Evolutionary conservation across 768 basidiomycete species (phyloP), one percentile per base, ranked within the genome.

Genomic region (Harrya chromipes): DNA sequence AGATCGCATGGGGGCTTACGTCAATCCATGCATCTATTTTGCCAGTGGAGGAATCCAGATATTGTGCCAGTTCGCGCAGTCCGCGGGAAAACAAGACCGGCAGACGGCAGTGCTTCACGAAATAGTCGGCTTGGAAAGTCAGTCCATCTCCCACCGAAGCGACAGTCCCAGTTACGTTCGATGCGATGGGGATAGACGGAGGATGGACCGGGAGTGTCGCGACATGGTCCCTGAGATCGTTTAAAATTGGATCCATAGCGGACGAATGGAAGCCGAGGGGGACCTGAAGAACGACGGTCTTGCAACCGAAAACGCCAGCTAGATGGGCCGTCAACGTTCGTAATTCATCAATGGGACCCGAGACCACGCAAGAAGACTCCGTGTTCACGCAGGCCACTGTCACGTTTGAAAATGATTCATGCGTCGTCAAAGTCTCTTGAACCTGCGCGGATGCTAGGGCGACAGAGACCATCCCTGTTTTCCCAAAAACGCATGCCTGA

Each of bases 181-280:
- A 87, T n/a, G 81, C 68, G 35, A 87, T 66, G 0, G 84, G 80
- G 36, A 89, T 72, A 0, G 64, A 70, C 0, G 86, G 83, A 2
- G 81, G 54, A 16, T 61, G 65, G 35, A 81, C 54, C 0, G 63
- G 59, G 31, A 80, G 57, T 6, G 57, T 62, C 10, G 56, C 59
- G 11, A 76, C 74, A 4, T 81, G 53, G 0, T 54, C 54, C 31
- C 62, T 67, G 26, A 88, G 73, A 40, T 77, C 77, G n/a, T 73
- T 67, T 13, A 81, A 52, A 11, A 86, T 56, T 0, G 83, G 78
- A 6, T 65, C 61, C 85, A 89, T 85, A 2, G 81, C 78, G n/a
- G 69, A 49, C 38, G 81, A 84, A 65, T 90, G 87, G 58, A 80
- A 85, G 2, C 79, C 87, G 51, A 79, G 84, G 1, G 80, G 79